Evolutionary conservation across 106 monocot genomes (phyloP).

Genomic region (Ottelia alismoides): DNA sequence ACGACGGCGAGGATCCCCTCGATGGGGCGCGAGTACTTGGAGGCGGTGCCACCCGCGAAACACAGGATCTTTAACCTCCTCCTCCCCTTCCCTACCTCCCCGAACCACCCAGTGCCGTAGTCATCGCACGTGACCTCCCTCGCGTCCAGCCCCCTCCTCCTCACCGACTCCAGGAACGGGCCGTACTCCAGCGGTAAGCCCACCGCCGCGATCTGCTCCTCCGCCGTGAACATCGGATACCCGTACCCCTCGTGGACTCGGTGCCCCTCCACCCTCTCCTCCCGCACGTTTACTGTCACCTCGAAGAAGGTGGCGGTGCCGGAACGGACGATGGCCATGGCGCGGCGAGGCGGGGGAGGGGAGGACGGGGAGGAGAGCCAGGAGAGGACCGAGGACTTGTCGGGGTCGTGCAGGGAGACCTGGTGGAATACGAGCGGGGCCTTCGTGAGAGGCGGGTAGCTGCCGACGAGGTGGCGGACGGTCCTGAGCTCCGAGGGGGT

Average conservation of each 20-base stretch:
- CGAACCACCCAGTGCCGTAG: conserved; percentile 22
- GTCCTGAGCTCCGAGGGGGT: conserved; percentile 26
- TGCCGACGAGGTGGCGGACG: conserved; percentile 13
- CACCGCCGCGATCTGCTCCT: too few species aligned
- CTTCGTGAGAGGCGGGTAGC: conserved; percentile 12
- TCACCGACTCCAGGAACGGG: too few species aligned
- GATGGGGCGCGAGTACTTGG: too few species aligned
- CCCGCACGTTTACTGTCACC: conserved; percentile 26
- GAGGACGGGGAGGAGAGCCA: conserved; percentile 6
- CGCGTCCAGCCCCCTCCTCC: conserved; percentile 23
- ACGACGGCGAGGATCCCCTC: too few species aligned
- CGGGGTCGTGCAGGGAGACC: too few species aligned
- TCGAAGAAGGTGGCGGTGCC: conserved; percentile 30
- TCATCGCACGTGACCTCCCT: conserved; percentile 36
- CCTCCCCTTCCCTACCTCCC: too few species aligned
- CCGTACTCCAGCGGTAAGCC: too few species aligned
- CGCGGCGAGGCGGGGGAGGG: conserved; percentile 23
- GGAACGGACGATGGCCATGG: conserved; percentile 38
- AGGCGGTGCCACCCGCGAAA: too few species aligned
- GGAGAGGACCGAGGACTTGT: conserved; percentile 29
- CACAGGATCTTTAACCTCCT: background rate
- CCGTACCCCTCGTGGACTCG: conserved; percentile 23
- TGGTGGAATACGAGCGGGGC: too few species aligned
- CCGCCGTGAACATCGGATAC: conserved; percentile 28
- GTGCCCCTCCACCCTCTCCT: conserved; percentile 15